Base-by-base conservation (phyloP, 2,329 filamentous ascomycete species). In the Tolypocladium amazonense region DNA sequence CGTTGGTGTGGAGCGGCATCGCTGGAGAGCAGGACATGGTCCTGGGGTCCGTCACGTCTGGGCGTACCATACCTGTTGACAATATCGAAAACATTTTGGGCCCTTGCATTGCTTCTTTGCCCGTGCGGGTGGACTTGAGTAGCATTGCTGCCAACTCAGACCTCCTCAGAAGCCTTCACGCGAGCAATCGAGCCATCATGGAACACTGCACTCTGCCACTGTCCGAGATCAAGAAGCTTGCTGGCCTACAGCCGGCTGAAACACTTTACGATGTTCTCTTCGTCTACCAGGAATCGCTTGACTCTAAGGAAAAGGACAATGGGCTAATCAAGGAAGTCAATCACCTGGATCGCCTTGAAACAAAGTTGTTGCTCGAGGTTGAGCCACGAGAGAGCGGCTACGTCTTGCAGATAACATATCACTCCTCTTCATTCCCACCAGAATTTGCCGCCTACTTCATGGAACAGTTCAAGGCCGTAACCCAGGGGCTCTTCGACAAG, bases 31-130 rank as follows among this genome's bases (percentile, higher is more conserved):
- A 78, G 0, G 90, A 96, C 68, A 76, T 92, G 1, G 77, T 86
- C 0, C 82, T 96, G 45, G 92, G 92, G 0, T 88, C 85, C 1
- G 89, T 96, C 4, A 88, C 89, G 15, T 96, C 92, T 12, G 92
- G 92, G 1, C 81, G 92, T 59, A 90, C 88, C 1, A 72, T 92
- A n/a, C 83, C 89, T 0, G 70, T 96, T 2, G 69, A 79, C 4
- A 83, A 80, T 0, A 84, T 96, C 39, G 90, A 96, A 63, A 76
- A 82, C 1, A 81, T 92, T 4, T 77, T 93, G 59, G 92, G 92
- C 0, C 92, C 92, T 12, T 94, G 89, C 66, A 85, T 97, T 57
- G 78, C 86, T 1, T 88, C 89, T 0, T 73, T 94, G 8, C 92
- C 92, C 1, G 75, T 91, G 1, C 81, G 90, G n/a, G 72, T 87